These are phyloP conservation scores for Cystobasidiopsis lactophilus DNA, from an alignment of 768 basidiomycete species.

Conservation along the genomic window DNA sequence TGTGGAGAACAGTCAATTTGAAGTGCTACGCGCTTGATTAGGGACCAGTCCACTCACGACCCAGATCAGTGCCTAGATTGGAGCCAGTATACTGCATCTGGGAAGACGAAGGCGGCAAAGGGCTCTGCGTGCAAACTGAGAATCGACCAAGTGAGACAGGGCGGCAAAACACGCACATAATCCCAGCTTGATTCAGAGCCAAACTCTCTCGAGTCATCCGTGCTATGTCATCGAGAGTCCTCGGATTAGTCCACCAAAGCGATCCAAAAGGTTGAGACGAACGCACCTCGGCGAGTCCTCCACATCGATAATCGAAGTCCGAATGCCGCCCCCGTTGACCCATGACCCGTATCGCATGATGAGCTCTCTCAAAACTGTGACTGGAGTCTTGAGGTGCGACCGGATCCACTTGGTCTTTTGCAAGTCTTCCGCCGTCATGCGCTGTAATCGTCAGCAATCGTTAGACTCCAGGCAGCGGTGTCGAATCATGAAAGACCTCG, in stretches of 20 bases:
- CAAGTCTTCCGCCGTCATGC: constrained; percentile 72
- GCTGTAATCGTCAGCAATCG: constrained; percentile 37
- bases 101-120: constrained; percentile 21
- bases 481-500: constrained; percentile 16
- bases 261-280: no score
- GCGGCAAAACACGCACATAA: not conserved
- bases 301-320: constrained; percentile 53
- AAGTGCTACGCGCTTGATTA: no score
- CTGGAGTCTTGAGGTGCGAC: constrained; percentile 39
- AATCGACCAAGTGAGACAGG: not conserved
- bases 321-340: constrained; percentile 42
- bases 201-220: constrained; percentile 19
- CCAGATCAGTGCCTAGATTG: constrained; percentile 10
- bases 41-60: not conserved
- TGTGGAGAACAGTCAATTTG: no score
- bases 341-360: constrained; percentile 54
- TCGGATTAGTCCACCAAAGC: constrained; percentile 12
- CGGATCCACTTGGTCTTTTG: constrained; percentile 71
- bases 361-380: constrained; percentile 55
- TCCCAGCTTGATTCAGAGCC: not conserved
- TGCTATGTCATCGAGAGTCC: constrained; percentile 10
- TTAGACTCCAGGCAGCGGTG: not conserved
- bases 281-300: constrained; percentile 35
- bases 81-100: constrained; percentile 15
- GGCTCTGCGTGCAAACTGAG: not conserved